phyloP scores from a whole-genome alignment of 805 yeast genomes.

The Maudiozyma bulderi region DNA sequence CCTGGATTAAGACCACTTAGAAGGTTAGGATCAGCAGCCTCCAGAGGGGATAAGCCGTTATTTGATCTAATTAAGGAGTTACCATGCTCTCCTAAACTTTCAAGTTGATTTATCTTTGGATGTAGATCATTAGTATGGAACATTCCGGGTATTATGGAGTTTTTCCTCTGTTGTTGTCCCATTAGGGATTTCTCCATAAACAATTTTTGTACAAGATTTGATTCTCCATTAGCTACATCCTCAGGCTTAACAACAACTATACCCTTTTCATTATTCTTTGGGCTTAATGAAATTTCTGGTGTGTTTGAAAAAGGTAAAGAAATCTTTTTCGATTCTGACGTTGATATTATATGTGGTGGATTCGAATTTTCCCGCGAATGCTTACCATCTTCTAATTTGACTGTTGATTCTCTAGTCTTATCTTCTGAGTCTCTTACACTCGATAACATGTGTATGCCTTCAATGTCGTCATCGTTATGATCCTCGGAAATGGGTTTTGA shows the following conservation, averaged over 20 bases:
- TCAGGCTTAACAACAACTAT: neutral
- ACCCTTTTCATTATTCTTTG: neutral
- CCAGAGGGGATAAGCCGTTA: neutral
- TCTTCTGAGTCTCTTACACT: neutral
- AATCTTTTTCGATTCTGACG: neutral
- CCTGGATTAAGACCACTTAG: neutral
- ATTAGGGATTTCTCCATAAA: constrained; percentile 15
- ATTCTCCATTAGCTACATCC: constrained; percentile 10
- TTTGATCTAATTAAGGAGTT: neutral
- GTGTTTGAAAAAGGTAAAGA: neutral
- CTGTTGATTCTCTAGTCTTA: neutral
- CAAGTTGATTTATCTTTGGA: neutral
- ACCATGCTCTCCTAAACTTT: neutral
- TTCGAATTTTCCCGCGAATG: neutral
- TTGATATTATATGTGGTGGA: neutral
- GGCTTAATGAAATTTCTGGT: neutral
- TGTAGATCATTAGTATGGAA: constrained; percentile 16
- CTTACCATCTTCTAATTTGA: neutral
- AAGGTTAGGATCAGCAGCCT: neutral
- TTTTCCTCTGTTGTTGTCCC: constrained; percentile 12
- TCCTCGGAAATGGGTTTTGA: neutral
- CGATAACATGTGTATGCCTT: neutral
- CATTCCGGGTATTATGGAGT: constrained; percentile 24
- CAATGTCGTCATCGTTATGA: neutral
- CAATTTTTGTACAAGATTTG: constrained; percentile 13